Conservation (phyloP, 2,329 filamentous ascomycete species). For the Epichloe aotearoae region DNA sequence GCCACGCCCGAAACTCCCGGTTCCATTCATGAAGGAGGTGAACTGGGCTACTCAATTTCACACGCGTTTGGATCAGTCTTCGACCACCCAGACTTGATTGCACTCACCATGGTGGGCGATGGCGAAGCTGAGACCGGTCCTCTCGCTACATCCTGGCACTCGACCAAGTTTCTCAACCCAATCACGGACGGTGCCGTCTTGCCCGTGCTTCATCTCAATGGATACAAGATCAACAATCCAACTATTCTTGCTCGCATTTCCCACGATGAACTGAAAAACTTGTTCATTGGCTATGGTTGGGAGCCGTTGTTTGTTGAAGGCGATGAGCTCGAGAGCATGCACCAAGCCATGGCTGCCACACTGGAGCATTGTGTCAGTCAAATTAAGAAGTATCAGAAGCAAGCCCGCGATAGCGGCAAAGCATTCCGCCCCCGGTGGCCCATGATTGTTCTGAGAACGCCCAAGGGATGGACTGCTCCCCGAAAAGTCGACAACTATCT, state of each 20-base stretch:
- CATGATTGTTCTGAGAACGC: slow-evolving; percentile 64
- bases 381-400: slow-evolving; percentile 55
- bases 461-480: slow-evolving; percentile 71
- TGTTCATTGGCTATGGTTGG: slow-evolving; percentile 67
- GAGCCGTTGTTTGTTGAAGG: slow-evolving; percentile 71
- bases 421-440: slow-evolving; percentile 66
- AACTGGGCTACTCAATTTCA: slow-evolving; percentile 69
- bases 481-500: slow-evolving; percentile 58
- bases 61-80: slow-evolving; percentile 69
- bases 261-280: slow-evolving; percentile 55
- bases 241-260: slow-evolving; percentile 60
- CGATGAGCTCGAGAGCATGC: slow-evolving; percentile 59
- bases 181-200: slow-evolving; percentile 66
- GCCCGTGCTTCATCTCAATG: slow-evolving; percentile 66
- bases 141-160: slow-evolving; percentile 68
- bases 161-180: slow-evolving; percentile 70
- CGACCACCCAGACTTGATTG: slow-evolving; percentile 61
- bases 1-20: slow-evolving; percentile 69
- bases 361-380: slow-evolving; percentile 59
- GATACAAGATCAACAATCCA: slow-evolving; percentile 77
- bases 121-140: slow-evolving; percentile 74
- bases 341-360: slow-evolving; percentile 69
- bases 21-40: slow-evolving; percentile 65
- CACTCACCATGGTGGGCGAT: slow-evolving; percentile 66
- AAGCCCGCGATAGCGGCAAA: slow-evolving; percentile 57